Evolutionary conservation across 1,284 basidiomycete species (phyloP).

Genomic region (Puccinia triticina): DNA sequence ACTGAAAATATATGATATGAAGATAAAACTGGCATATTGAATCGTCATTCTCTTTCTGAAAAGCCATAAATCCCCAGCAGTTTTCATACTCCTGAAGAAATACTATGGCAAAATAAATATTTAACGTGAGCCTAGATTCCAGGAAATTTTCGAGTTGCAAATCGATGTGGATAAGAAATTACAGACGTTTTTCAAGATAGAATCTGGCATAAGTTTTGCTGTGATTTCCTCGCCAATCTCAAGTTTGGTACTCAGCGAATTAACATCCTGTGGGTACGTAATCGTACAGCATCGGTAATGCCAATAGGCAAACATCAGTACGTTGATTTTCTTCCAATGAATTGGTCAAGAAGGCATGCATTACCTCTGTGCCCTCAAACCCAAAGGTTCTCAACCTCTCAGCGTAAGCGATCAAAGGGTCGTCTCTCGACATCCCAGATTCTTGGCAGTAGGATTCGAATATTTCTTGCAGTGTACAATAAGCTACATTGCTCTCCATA

Average conservation of each 20-base stretch:
- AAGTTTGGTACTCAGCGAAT: constrained; percentile 67
- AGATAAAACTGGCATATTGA: constrained; percentile 83
- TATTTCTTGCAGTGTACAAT: constrained; percentile 88
- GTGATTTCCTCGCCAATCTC: constrained; percentile 89
- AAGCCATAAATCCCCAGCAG: constrained; percentile 86
- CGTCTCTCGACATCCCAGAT: constrained; percentile 79
- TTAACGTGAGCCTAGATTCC: constrained; percentile 37
- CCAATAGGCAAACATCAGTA: neutral
- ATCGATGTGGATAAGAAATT: constrained; percentile 1
- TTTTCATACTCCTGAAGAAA: constrained; percentile 82
- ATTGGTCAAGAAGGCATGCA: constrained; percentile 13
- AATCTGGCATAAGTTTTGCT: constrained; percentile 86
- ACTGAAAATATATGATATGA: constrained; percentile 88
- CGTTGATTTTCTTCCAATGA: neutral
- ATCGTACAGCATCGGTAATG: neutral
- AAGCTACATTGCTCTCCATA: constrained; percentile 87
- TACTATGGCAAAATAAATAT: constrained; percentile 67
- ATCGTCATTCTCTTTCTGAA: constrained; percentile 96
- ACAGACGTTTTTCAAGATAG: constrained; percentile 78
- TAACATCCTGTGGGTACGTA: constrained; percentile 13
- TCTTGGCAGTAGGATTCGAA: constrained; percentile 86
- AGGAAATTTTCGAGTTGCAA: too few relatives aligned
- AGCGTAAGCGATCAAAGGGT: constrained; percentile 79
- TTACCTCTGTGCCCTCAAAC: constrained; percentile 71
- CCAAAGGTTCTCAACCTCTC: constrained; percentile 62